Conservation (phyloP, 2,329 filamentous ascomycete species). For the Scleromitrula shiraiana region DNA sequence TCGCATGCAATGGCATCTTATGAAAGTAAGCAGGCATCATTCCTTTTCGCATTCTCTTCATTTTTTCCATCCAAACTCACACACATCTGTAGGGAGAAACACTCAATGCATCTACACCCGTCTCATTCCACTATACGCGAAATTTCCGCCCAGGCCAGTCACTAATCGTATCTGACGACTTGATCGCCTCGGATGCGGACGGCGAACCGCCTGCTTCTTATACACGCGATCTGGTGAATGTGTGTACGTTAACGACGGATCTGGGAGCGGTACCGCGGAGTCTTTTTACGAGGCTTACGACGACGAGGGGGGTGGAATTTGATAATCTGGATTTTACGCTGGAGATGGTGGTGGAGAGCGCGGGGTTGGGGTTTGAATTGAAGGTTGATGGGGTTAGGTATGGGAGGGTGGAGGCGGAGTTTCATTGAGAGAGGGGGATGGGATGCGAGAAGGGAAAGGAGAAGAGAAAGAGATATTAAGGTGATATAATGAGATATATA, state of each 20-base stretch:
- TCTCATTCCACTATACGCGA: constrained; percentile 78
- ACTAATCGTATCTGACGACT: constrained; percentile 68
- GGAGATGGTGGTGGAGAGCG: constrained; percentile 76
- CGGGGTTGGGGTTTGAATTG: constrained; percentile 67
- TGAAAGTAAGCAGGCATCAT: constrained; percentile 43
- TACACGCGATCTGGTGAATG: constrained; percentile 56
- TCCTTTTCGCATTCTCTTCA: neutral
- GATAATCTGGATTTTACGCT: constrained; percentile 76
- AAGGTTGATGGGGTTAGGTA: constrained; percentile 73
- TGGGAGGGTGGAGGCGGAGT: constrained; percentile 69
- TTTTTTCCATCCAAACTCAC: neutral
- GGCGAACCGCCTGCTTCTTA: constrained; percentile 48
- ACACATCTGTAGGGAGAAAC: constrained; percentile 52
- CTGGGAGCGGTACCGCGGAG: constrained; percentile 65
- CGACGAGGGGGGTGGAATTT: constrained; percentile 72
- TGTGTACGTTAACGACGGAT: constrained; percentile 76
- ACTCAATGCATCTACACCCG: constrained; percentile 63
- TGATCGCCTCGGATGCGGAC: constrained; percentile 68
- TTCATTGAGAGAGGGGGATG: constrained; percentile 44
- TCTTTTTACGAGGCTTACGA: constrained; percentile 67
- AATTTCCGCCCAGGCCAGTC: constrained; percentile 74
- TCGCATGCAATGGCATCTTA: constrained; percentile 80
- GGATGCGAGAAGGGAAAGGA: neutral
- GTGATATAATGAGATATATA: too few species aligned
- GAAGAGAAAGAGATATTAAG: neutral